Evolutionary conservation across 1,139 yeast genomes (phyloP).

Genomic region (Groenewaldozyma sp.): DNA sequence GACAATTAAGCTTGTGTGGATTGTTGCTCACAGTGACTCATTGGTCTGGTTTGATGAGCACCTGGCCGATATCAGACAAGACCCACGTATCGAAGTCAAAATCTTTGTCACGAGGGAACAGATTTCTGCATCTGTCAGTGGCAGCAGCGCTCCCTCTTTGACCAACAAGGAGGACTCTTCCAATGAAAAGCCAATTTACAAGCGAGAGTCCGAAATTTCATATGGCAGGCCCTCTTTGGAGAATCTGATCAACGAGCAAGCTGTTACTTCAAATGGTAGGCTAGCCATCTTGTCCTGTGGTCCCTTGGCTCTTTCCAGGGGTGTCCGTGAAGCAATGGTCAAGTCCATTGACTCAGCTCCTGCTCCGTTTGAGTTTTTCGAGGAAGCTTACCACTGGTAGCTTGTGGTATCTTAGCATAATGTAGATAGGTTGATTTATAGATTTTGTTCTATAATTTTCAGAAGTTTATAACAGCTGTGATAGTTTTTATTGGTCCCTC

Average conservation of each 20-base stretch:
- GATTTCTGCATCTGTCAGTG: not conserved
- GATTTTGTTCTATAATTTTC: no score
- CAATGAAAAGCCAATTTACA: no score
- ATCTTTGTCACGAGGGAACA: constrained; percentile 8
- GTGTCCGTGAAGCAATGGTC: constrained; percentile 30
- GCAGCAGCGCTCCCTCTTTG: not conserved
- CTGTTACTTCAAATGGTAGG: constrained; percentile 17
- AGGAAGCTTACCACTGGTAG: constrained; percentile 38
- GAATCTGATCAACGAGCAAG: not conserved
- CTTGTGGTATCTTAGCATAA: no score
- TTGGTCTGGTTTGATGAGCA: constrained; percentile 12
- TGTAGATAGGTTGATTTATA: no score
- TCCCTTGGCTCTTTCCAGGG: constrained; percentile 34
- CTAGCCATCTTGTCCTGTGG: constrained; percentile 37
- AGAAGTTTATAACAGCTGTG: no score
- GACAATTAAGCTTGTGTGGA: constrained; percentile 11
- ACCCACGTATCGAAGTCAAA: constrained; percentile 9
- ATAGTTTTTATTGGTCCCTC: no score
- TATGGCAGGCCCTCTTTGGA: not conserved
- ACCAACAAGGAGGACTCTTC: not conserved
- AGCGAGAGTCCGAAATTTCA: no score
- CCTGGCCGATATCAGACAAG: constrained; percentile 7
- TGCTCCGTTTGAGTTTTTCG: constrained; percentile 34
- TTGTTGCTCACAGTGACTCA: constrained; percentile 8
- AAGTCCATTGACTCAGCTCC: constrained; percentile 18